phyloP scores from a whole-genome alignment of 148 eudicot genomes.

The Rhododendron kiyosumense region DNA sequence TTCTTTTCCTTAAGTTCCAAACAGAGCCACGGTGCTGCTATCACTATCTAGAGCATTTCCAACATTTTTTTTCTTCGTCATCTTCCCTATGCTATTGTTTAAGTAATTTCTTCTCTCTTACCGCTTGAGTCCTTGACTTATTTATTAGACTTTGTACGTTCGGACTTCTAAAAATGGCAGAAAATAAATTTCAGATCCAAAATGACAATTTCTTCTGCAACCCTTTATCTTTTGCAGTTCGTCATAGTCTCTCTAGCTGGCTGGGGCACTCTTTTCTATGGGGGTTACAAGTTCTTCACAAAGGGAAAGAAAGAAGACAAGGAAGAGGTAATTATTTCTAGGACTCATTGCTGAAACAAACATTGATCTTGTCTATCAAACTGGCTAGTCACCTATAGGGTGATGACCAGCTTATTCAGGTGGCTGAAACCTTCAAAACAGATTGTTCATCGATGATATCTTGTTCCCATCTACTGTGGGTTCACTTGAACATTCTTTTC shows the following conservation, averaged over 20 bases:
- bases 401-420: not conserved
- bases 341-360: not conserved
- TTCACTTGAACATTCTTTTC: not conserved
- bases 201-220: not conserved
- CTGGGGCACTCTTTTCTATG: slow-evolving; percentile 58
- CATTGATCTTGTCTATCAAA: not conserved
- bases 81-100: not conserved
- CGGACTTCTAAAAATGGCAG: not conserved
- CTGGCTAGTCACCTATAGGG: not conserved
- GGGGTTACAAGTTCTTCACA: slow-evolving; percentile 58
- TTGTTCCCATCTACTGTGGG: not conserved
- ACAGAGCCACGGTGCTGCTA: not conserved
- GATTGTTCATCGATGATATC: not conserved
- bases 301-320: slow-evolving; percentile 57
- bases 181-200: not conserved
- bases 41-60: not conserved
- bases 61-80: not conserved
- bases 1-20: too few species aligned
- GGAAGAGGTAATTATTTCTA: slow-evolving; percentile 43
- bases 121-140: not conserved
- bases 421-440: not conserved
- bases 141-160: not conserved
- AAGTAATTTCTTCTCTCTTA: not conserved
- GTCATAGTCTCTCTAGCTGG: slow-evolving; percentile 81
- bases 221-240: slow-evolving; percentile 45